A percentile compares a stretch with the other conserved stretches of the same genome.
Evolutionary conservation across 176 grass and related monocot genomes (phyloP).

Genomic region (Bothriochloa decipiens): DNA sequence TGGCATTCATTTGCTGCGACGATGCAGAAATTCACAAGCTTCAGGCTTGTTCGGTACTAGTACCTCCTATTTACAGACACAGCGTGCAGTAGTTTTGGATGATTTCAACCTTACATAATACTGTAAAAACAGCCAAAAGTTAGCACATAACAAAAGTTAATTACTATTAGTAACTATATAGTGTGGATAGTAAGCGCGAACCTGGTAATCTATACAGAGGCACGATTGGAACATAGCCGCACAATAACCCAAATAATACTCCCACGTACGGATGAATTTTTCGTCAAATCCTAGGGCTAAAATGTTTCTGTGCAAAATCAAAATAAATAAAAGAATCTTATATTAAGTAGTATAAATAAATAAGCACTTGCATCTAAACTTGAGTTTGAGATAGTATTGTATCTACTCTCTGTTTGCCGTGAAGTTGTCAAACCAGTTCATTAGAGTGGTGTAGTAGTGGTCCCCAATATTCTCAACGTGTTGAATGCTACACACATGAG

Average conservation of each 20-base stretch:
- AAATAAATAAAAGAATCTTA: neutral
- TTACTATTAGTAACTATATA: neutral
- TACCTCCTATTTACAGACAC: too few relatives aligned
- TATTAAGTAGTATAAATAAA: too few relatives aligned
- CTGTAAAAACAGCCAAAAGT: too few relatives aligned
- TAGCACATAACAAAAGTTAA: neutral
- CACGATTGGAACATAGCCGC: constrained; percentile 5
- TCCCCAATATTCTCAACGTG: neutral
- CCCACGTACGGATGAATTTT: constrained; percentile 58
- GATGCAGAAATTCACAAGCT: too few relatives aligned
- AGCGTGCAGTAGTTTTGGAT: too few relatives aligned
- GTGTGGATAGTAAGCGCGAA: neutral
- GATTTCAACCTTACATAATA: too few relatives aligned
- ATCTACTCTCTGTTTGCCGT: neutral
- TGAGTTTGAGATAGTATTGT: neutral
- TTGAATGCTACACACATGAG: neutral
- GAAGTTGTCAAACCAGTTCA: neutral
- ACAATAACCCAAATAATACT: constrained; percentile 66
- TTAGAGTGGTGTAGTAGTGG: neutral
- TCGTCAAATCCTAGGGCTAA: constrained; percentile 39
- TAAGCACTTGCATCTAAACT: neutral
- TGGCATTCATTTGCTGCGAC: too few relatives aligned
- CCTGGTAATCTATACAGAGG: neutral
- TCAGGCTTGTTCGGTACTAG: too few relatives aligned
- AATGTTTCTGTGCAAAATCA: neutral